Evolutionary conservation across 257 asterid species (phyloP), one percentile per base, ranked within the genome.

Genomic region (Solanum virginianum): DNA sequence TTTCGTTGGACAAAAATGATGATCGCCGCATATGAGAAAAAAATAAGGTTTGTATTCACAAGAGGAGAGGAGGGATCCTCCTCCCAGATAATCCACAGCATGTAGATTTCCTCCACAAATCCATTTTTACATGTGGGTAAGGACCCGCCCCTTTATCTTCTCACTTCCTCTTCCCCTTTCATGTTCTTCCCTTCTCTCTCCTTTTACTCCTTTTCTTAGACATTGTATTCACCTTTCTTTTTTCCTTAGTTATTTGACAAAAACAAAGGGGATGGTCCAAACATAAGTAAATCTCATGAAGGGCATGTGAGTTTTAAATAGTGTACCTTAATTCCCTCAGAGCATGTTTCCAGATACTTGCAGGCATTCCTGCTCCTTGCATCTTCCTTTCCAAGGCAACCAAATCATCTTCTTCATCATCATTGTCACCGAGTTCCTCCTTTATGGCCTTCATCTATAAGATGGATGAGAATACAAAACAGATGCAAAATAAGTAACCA

Each of bases 351-450:
- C 99, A 97, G 80, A 93, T 89, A 90, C 93, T 91, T 82, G 97
- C 91, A 79, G 99, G 98, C 98, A 97, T 97, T 74, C 97, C 96
- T 79, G 97, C 96, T 83, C 89, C 94, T 93, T 94, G 97, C 98
- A 97, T 95, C 94, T 94, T 95, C 91, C 98, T 94, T 88, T 95
- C 98, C 41, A 97, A 92, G 86, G 95, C 93, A 89, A 95, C 97
- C 90, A 95, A 90, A 86, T 97, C 98, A 92, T 97, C 99, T 87
- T 97, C 98, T 43, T 97, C 98, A 14, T 97, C 98, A 66, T 95
- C 98, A 89, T 97, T 95, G 88, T 95, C 99, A 62, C 98, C 98
- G 68, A 97, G 98, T 87, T 94, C 99, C 93, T 97, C 98, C 91
- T 97, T 94, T 89, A 95, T 97, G 80, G 99, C 99, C 87, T 97